Percentiles rank a stretch among this genome's conserved stretches.
These are phyloP conservation scores for Melanogaster broomeanus DNA, from an alignment of 768 basidiomycete species.

Conservation along the genomic window DNA sequence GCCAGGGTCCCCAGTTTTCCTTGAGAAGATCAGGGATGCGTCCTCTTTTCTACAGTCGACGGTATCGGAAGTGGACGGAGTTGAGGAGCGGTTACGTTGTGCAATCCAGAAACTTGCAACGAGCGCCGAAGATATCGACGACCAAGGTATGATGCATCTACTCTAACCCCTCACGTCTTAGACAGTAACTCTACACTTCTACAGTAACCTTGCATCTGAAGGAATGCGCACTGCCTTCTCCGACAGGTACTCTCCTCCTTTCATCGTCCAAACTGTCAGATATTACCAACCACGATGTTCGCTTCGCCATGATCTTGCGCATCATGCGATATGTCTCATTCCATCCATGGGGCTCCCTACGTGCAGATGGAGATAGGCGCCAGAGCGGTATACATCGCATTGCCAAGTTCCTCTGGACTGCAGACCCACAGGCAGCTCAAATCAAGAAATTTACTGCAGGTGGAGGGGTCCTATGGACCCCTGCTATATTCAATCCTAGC, in stretches of 20 bases:
- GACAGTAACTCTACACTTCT: constrained; percentile 29
- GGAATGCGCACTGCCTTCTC: constrained; percentile 41
- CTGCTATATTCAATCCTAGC: constrained; percentile 40
- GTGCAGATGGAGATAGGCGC: constrained; percentile 61
- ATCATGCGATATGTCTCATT: constrained; percentile 72
- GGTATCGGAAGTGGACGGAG: constrained; percentile 34
- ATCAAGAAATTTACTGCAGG: constrained; percentile 52
- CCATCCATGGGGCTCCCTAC: constrained; percentile 72
- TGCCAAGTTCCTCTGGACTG: constrained; percentile 47
- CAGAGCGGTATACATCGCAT: constrained; percentile 48
- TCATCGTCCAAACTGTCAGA: constrained; percentile 36
- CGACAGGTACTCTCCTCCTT: constrained; percentile 51
- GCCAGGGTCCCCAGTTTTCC: constrained; percentile 29
- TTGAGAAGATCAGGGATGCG: constrained; percentile 35
- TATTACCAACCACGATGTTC: constrained; percentile 37
- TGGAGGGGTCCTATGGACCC: constrained; percentile 64
- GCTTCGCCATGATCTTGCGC: constrained; percentile 47
- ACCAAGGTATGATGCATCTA: constrained; percentile 39
- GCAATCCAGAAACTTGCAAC: constrained; percentile 39
- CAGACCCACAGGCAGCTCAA: constrained; percentile 24
- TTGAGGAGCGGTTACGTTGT: constrained; percentile 38
- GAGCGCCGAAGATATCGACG: constrained; percentile 42
- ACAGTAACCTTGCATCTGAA: constrained; percentile 46
- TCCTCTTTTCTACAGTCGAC: constrained; percentile 31
- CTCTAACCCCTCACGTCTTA: background rate